A percentile compares a stretch with the other conserved stretches of the same genome.
Evolutionary conservation across 441 rosid species (phyloP).

Genomic region (Eruca vesicaria): DNA sequence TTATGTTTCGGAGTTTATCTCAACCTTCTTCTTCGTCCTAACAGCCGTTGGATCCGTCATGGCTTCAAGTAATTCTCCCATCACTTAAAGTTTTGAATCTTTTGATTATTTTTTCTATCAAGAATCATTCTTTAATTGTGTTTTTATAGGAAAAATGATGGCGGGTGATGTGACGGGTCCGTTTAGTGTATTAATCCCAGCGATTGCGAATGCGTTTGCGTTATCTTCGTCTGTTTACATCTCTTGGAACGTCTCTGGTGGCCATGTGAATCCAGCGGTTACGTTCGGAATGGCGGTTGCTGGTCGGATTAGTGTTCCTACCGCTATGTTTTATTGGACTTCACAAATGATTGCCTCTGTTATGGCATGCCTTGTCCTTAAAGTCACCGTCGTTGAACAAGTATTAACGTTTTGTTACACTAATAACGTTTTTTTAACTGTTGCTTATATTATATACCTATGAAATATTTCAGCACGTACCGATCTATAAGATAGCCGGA

Average conservation of each 20-base stretch:
- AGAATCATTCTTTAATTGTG: background rate
- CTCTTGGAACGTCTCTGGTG: constrained; percentile 67
- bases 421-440: too few species aligned
- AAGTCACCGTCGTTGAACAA: constrained; percentile 56
- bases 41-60: constrained; percentile 85
- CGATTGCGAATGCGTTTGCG: constrained; percentile 72
- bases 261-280: constrained; percentile 94
- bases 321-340: constrained; percentile 83
- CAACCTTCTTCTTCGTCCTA: constrained; percentile 83
- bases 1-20: constrained; percentile 87
- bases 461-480: constrained; percentile 46
- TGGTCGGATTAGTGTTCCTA: constrained; percentile 44
- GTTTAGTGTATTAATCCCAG: constrained; percentile 55
- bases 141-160: constrained; percentile 43
- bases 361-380: constrained; percentile 77
- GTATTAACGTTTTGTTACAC: constrained; percentile 21
- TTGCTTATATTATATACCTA: background rate
- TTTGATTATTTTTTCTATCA: too few species aligned
- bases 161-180: constrained; percentile 50
- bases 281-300: constrained; percentile 84
- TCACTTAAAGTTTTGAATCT: too few species aligned
- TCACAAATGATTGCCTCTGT: constrained; percentile 84
- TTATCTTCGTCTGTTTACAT: constrained; percentile 65
- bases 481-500: constrained; percentile 57
- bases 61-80: constrained; percentile 84